Conservation (phyloP, 1,284 basidiomycete species). For the Trichosporon faecale region DNA sequence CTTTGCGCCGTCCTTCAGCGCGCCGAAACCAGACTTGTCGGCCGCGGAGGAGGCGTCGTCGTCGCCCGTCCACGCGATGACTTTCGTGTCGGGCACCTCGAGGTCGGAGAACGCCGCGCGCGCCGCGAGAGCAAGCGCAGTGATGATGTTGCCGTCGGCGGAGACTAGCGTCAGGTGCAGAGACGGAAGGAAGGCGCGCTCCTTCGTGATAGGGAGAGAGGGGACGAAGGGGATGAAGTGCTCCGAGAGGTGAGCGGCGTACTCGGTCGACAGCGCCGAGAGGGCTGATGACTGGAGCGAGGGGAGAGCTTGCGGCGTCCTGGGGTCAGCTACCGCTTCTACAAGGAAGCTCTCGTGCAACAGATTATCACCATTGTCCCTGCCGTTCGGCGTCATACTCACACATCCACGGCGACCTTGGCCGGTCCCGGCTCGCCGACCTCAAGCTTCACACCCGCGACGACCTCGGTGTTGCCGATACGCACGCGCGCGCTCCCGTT, state of each 20-base stretch:
- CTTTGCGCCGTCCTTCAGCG: conserved; percentile 45
- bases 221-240: conserved; percentile 49
- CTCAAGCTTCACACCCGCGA: conserved; percentile 49
- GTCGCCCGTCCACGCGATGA: conserved; percentile 41
- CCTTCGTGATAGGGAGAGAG: conserved; percentile 34
- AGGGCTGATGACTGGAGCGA: conserved; percentile 27
- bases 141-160: conserved; percentile 36
- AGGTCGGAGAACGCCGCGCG: conserved; percentile 48
- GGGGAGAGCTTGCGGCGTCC: conserved; percentile 50
- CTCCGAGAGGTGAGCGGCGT: conserved; percentile 39
- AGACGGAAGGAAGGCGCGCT: conserved; percentile 32
- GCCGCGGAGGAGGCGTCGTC: conserved; percentile 17
- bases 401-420: conserved; percentile 51
- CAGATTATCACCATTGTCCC: too few species aligned
- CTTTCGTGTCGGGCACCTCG: conserved; percentile 42
- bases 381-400: conserved; percentile 22
- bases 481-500: conserved; percentile 47
- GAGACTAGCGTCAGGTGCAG: conserved; percentile 39
- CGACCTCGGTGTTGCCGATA: conserved; percentile 45
- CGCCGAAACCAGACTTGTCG: conserved; percentile 29
- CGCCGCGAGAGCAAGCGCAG: conserved; percentile 40
- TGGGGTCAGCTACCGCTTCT: conserved; percentile 13
- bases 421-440: conserved; percentile 43
- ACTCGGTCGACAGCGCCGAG: conserved; percentile 35
- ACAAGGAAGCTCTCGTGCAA: too few species aligned